These are phyloP conservation scores for Pythium aristosporum DNA, from an alignment of 352 stramenopile genomes.

Conservation along the genomic window DNA sequence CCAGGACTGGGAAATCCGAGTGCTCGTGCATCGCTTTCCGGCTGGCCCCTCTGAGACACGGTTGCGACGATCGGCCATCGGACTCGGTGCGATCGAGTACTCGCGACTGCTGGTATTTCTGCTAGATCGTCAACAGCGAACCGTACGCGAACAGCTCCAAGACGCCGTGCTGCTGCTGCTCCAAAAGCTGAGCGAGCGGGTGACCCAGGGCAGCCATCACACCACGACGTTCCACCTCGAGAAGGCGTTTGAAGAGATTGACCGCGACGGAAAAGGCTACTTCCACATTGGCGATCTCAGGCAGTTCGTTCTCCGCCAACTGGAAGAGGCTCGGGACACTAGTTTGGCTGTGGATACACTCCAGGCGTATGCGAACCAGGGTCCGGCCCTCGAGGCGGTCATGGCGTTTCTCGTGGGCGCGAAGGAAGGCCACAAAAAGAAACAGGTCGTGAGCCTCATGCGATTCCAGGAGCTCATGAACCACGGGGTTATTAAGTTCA, in stretches of 20 bases:
- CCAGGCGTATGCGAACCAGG: constrained; percentile 6
- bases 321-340: neutral
- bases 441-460: constrained; percentile 21
- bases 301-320: constrained; percentile 16
- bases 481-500: neutral
- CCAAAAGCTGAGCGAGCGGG: constrained; percentile 13
- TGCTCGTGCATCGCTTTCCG: constrained; percentile 40
- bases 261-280: constrained; percentile 42
- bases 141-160: constrained; percentile 25
- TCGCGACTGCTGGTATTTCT: constrained; percentile 47
- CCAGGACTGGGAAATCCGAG: constrained; percentile 40
- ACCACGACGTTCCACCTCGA: constrained; percentile 35
- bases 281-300: constrained; percentile 39
- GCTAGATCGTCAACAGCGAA: constrained; percentile 39
- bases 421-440: neutral
- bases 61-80: neutral
- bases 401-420: constrained; percentile 9
- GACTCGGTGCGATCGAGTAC: constrained; percentile 40
- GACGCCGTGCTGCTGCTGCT: constrained; percentile 29
- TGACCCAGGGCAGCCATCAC: constrained; percentile 1
- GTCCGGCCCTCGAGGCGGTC: constrained; percentile 13
- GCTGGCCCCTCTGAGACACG: neutral
- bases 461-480: constrained; percentile 27
- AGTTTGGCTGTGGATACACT: constrained; percentile 8
- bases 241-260: constrained; percentile 34